Percentiles rank a stretch among this genome's conserved stretches.
Evolutionary conservation across 2,329 filamentous ascomycete species (phyloP).

Genomic region (Microcyclospora tardicrescens): DNA sequence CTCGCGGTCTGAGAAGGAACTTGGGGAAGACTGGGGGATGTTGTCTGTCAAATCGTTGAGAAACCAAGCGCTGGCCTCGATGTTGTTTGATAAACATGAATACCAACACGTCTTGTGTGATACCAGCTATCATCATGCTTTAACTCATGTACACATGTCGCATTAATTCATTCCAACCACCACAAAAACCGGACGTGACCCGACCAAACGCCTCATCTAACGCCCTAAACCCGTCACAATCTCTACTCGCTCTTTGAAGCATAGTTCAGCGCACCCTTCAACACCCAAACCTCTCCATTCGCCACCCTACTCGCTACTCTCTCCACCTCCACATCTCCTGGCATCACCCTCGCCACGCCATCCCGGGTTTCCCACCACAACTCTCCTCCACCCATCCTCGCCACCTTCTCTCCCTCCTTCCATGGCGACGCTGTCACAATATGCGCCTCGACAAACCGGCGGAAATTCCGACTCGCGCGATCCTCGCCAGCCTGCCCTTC

Average conservation of each 20-base stretch:
- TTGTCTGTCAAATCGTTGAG: too few relatives aligned
- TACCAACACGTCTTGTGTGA: too few relatives aligned
- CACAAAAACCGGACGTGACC: too few relatives aligned
- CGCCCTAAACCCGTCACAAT: too few relatives aligned
- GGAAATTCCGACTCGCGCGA: slow-evolving; percentile 62
- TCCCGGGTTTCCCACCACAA: slow-evolving; percentile 72
- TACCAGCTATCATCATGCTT: too few relatives aligned
- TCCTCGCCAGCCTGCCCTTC: slow-evolving; percentile 61
- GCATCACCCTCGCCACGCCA: slow-evolving; percentile 60
- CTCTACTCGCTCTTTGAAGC: slow-evolving; percentile 1
- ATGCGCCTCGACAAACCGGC: slow-evolving; percentile 74
- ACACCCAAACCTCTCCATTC: slow-evolving; percentile 82
- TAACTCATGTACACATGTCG: too few relatives aligned
- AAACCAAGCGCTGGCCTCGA: too few relatives aligned
- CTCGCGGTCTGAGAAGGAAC: slow-evolving; percentile 10
- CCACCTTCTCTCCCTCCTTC: slow-evolving; percentile 51
- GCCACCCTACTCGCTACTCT: slow-evolving; percentile 60
- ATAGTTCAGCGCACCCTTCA: slow-evolving; percentile 49
- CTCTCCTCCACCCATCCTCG: slow-evolving; percentile 55
- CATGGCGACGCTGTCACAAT: slow-evolving; percentile 65
- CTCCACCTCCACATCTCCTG: slow-evolving; percentile 64
- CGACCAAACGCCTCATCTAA: too few relatives aligned
- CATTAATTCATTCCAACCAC: too few relatives aligned
- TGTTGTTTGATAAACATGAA: too few relatives aligned
- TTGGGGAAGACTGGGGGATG: too few relatives aligned